Base-by-base conservation (phyloP, 2,329 filamentous ascomycete genomes). In the Sporothrix variecibatus region DNA sequence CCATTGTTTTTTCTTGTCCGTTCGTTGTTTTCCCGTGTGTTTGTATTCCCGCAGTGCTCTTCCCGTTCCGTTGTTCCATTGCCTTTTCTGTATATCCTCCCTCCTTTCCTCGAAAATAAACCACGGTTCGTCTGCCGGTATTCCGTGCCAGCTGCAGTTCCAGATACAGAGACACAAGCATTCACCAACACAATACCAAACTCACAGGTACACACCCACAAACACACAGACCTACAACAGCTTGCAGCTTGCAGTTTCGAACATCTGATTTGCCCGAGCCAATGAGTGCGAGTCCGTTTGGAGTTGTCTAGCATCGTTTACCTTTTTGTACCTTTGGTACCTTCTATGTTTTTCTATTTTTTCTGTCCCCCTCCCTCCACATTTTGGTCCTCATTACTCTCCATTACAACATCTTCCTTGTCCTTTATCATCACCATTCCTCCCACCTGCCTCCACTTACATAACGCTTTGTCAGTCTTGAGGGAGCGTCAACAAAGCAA, bases 401-500 rank as follows among this genome's bases (percentile, higher is more conserved):
- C 12, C 3, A 17, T 49, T 49, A 49, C 46, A 53, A 12, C 28
- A 7, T 11, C 15, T 56, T 51, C 17, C 17, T 53, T 28, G 20
- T 51, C 46, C 26, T 38, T 53, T 28, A 9, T 69, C 67, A 38
- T 69, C 46, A 7, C 28, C 46, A 3, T 28, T 38, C 9, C 43
- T 15, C 23, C 23, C 28, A 51, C 46, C 51, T 26, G 2, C 51
- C 23, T 9, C n/a, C 23, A 28, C 51, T 56, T 69, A 69, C 46
- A 69, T 69, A 69, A 69, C 31, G 46, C 67, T 69, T 69, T 69
- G 67, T 69, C 67, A 40, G 46, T 68, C 17, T 51, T 3, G 12
- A 51, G 8, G 17, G 43, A 23, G 65, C 6, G 15, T n/a, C 43
- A 28, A 51, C 28, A 68, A 28, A 12, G 38, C 7, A 67, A 20